Evolutionary conservation across 31 red algal genomes (phyloP), one percentile per base, ranked within the genome.

Genomic region (Asparagopsis taxiformis): DNA sequence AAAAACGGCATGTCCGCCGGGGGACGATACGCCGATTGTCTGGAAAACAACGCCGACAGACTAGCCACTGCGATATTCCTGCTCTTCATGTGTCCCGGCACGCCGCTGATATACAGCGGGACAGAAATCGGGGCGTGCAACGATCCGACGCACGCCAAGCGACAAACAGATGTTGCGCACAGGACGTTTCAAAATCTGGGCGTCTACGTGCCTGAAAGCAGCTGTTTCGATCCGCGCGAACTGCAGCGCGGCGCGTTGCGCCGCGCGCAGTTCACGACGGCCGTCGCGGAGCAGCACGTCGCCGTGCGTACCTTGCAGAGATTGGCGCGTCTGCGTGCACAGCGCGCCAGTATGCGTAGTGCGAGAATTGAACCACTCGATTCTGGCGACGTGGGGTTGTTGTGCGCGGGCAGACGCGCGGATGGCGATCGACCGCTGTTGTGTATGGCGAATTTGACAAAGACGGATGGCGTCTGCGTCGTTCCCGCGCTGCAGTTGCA

Each of bases 21-120:
- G 23, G 84, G 64, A 29, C 56, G 93, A 13, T 32, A 84, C 31
- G 44, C 69, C 37, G 84, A 97, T 55, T 80, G 88, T 32, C 53
- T 97, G 60, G 65, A 79, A 15, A 20, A 34, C 46, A 22, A 88
- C 38, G 30, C 44, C 20, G 36, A 51, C 31, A 69, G 93, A 2
- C n/a, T 97, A 15, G 75, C 72, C 4, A 79, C 67, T 17, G 93
- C 93, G 22, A 56, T 97, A n/a, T 92, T 92, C 57, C 37, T 70
- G n/a, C 59, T 92, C 6, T 88, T 82, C 77, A 28, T 92, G 26
- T 34, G 65, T 6, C 74, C 55, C 39, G 93, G 93, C 22, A 73
- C 71, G 59, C 93, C 93, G 19, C 32, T 91, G 19, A 49, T 96
- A 2, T 96, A 82, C 65, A 31, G 28, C 11, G 93, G 93, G 32